These are phyloP conservation scores for Lactarius indigo DNA, from an alignment of 768 basidiomycete genomes.

Conservation along the genomic window DNA sequence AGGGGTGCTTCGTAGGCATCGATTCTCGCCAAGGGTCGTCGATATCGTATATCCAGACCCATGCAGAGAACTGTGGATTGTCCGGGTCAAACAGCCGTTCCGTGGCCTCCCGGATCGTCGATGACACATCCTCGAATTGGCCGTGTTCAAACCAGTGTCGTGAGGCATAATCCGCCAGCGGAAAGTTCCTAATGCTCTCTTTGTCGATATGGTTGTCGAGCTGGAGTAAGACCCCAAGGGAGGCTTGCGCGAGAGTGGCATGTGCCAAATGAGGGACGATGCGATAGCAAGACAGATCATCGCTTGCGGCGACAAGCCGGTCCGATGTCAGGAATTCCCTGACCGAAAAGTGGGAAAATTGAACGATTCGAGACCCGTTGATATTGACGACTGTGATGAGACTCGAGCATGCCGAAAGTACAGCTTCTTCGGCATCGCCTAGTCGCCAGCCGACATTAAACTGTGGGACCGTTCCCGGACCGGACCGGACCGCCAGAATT, in stretches of 20 bases:
- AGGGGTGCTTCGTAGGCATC: background rate
- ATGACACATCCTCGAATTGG: background rate
- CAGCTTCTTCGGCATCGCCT: background rate
- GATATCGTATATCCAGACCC: constrained; percentile 5
- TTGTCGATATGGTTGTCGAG: background rate
- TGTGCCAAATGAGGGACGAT: background rate
- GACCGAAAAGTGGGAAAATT: constrained; percentile 11
- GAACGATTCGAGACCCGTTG: background rate
- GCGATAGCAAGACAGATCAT: background rate
- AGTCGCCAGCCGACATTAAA: background rate
- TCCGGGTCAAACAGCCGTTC: background rate
- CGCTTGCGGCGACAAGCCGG: background rate
- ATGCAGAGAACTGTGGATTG: background rate
- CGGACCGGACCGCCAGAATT: constrained; percentile 2
- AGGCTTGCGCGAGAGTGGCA: background rate
- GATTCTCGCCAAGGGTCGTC: background rate
- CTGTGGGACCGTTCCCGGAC: background rate
- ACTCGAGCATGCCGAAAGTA: constrained; percentile 1
- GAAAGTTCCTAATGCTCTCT: background rate
- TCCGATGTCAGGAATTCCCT: constrained; percentile 10
- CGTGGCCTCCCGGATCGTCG: background rate
- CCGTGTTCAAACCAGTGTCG: constrained; percentile 1
- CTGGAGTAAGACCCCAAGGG: background rate
- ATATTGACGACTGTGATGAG: background rate
- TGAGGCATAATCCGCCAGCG: background rate